Conservation (phyloP, 805 yeast species). For the Huiozyma sinensis region DNA sequence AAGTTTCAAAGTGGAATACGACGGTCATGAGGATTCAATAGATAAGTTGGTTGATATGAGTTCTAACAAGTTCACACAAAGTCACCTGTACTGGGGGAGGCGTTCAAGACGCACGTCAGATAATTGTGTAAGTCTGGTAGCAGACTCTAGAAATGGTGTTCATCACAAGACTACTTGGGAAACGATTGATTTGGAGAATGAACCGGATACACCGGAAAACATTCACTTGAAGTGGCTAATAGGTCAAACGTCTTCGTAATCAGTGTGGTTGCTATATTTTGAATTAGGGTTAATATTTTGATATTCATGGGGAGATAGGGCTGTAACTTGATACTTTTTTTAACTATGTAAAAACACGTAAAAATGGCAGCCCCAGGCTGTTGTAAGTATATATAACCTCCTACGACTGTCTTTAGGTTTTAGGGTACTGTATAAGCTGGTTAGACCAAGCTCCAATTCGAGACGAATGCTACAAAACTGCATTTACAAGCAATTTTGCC, state of each 20-base stretch:
- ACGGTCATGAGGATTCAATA: constrained; percentile 8
- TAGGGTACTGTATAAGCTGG: no score
- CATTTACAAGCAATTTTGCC: no score
- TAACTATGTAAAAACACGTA: no score
- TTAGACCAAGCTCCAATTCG: no score
- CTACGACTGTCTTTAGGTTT: no score
- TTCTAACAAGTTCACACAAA: not conserved
- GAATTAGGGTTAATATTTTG: no score
- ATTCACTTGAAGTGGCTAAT: constrained; percentile 1
- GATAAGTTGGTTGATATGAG: constrained; percentile 6
- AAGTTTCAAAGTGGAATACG: constrained; percentile 28
- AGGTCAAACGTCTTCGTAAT: not conserved
- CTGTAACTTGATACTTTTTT: no score
- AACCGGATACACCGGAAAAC: not conserved
- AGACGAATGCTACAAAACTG: no score
- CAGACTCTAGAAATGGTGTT: constrained; percentile 20
- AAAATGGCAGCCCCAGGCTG: no score
- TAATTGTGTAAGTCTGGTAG: constrained; percentile 17
- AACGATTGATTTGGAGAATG: not conserved
- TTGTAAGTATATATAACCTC: no score
- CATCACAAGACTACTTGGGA: constrained; percentile 5
- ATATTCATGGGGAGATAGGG: no score
- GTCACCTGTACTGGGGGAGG: not conserved
- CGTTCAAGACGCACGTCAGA: constrained; percentile 21
- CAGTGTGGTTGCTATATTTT: not conserved